phyloP scores from a whole-genome alignment of 495 filamentous ascomycete species.

The Xylaria castorea region DNA sequence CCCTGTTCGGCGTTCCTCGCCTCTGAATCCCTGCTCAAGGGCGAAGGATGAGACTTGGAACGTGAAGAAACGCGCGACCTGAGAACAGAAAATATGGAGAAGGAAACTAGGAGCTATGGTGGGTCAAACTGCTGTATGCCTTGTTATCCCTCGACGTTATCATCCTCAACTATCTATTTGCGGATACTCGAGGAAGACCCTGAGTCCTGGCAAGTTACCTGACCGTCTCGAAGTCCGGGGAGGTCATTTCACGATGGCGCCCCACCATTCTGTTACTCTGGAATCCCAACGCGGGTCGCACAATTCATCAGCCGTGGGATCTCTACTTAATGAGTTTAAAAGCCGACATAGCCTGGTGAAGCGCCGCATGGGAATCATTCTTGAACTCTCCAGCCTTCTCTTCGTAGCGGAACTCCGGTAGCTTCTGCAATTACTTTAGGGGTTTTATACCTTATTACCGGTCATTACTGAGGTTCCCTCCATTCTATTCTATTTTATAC shows the following conservation, averaged over 20 bases:
- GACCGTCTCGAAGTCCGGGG: slow-evolving; percentile 13
- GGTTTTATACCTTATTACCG: not conserved
- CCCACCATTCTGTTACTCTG: slow-evolving; percentile 24
- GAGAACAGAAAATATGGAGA: slow-evolving; percentile 25
- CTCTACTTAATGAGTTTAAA: slow-evolving; percentile 14
- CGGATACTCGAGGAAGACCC: not conserved
- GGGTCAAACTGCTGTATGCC: slow-evolving; percentile 18
- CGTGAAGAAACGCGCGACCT: slow-evolving; percentile 24
- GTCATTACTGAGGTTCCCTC: not conserved
- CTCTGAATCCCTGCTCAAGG: slow-evolving; percentile 44
- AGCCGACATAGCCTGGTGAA: slow-evolving; percentile 15
- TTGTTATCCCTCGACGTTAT: slow-evolving; percentile 16
- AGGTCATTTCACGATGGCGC: slow-evolving; percentile 8
- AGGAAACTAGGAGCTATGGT: slow-evolving; percentile 12
- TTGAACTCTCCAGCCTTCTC: slow-evolving; percentile 51
- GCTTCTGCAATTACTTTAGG: slow-evolving; percentile 49
- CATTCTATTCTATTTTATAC: not conserved
- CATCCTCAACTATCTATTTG: slow-evolving; percentile 19
- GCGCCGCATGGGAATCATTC: slow-evolving; percentile 17
- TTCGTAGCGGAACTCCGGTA: slow-evolving; percentile 60
- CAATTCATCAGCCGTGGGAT: slow-evolving; percentile 7
- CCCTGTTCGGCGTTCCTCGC: slow-evolving; percentile 41
- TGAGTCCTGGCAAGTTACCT: slow-evolving; percentile 16
- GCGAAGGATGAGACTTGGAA: slow-evolving; percentile 44
- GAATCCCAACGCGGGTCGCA: slow-evolving; percentile 23